Evolutionary conservation across 305 asterid species (phyloP).

Genomic region (Fraxinus xanthoxyloides): DNA sequence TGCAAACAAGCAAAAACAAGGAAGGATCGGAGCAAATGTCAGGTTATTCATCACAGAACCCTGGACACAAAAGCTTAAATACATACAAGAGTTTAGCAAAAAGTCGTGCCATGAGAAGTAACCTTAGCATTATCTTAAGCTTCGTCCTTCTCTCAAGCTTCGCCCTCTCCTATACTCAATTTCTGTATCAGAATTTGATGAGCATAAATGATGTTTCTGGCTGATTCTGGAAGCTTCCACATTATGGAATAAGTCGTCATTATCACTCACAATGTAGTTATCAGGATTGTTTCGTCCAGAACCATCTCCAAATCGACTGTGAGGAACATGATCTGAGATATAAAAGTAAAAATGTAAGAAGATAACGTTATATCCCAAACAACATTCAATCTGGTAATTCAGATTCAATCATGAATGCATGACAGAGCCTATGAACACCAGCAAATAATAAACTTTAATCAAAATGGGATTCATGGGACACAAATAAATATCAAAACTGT

Average conservation of each 20-base stretch:
- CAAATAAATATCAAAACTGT: neutral
- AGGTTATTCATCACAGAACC: slow-evolving; percentile 30
- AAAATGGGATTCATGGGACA: neutral
- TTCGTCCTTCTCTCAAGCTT: slow-evolving; percentile 62
- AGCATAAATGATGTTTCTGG: slow-evolving; percentile 54
- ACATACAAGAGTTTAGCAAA: slow-evolving; percentile 28
- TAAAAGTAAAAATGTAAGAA: neutral
- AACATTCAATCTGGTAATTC: neutral
- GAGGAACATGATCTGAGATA: slow-evolving; percentile 49
- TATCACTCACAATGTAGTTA: slow-evolving; percentile 48
- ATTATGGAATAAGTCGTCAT: slow-evolving; percentile 60
- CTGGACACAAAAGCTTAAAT: slow-evolving; percentile 26
- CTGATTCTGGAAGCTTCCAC: slow-evolving; percentile 55
- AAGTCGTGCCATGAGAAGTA: slow-evolving; percentile 31
- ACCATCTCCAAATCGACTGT: slow-evolving; percentile 37
- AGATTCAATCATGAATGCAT: neutral
- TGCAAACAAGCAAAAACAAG: neutral
- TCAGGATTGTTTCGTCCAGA: slow-evolving; percentile 34
- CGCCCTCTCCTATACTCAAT: slow-evolving; percentile 80
- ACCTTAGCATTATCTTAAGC: slow-evolving; percentile 53
- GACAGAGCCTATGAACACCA: neutral
- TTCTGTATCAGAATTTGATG: slow-evolving; percentile 83
- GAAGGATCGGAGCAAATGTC: slow-evolving; percentile 32
- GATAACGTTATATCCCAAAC: slow-evolving; percentile 8
- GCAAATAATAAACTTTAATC: neutral